These are phyloP conservation scores for Somion occarium DNA, from an alignment of 1,284 basidiomycete species.

Conservation along the genomic window DNA sequence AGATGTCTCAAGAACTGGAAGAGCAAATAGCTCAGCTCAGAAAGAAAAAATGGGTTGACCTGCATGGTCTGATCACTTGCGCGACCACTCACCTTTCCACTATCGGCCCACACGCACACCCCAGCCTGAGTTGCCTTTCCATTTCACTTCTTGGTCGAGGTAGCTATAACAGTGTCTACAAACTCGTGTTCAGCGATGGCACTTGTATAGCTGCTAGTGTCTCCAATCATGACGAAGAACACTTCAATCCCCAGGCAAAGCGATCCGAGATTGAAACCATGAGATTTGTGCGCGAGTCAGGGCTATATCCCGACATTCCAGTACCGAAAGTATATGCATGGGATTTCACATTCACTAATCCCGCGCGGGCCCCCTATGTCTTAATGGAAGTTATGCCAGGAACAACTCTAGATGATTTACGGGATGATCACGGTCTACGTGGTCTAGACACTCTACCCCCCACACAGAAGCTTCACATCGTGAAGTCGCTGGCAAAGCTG, in stretches of 20 bases:
- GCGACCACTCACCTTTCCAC: background rate
- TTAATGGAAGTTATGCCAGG: conserved; percentile 11
- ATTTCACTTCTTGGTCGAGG: conserved; percentile 2
- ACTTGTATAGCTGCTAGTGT: conserved; percentile 1
- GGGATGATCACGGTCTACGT: background rate
- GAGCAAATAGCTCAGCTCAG: too few relatives aligned
- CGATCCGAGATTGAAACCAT: conserved; percentile 4
- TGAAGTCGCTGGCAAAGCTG: conserved; percentile 9
- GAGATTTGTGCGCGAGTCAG: conserved; percentile 4
- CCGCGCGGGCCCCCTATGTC: conserved; percentile 7
- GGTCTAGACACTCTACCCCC: conserved; percentile 6
- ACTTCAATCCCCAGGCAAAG: background rate
- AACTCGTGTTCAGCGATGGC: conserved; percentile 1
- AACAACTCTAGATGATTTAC: conserved; percentile 1
- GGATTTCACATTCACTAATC: background rate
- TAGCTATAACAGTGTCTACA: conserved; percentile 2
- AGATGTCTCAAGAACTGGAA: too few relatives aligned
- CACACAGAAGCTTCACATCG: conserved; percentile 7
- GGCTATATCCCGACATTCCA: conserved; percentile 2
- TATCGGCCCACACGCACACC: background rate
- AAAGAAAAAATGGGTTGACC: background rate
- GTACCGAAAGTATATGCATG: conserved; percentile 2
- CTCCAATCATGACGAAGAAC: background rate
- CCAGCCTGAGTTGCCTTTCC: background rate
- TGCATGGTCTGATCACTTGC: conserved; percentile 1